phyloP scores from a whole-genome alignment of 192 early-diverging fungal species.

The Coemansia nantahalensis region DNA sequence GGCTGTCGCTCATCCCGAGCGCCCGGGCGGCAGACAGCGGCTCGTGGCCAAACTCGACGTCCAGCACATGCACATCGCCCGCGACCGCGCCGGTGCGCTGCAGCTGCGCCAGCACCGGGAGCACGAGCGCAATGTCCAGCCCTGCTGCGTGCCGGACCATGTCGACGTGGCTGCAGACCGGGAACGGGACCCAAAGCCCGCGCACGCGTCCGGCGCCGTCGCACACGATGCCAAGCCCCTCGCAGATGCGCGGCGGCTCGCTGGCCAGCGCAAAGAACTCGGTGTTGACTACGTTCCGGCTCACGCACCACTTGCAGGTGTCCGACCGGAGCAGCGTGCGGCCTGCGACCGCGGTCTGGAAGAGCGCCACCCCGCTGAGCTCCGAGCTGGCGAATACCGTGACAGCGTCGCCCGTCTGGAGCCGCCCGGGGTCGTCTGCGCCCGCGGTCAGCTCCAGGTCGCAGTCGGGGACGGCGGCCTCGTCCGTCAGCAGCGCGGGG shows the following conservation, averaged over 20 bases:
- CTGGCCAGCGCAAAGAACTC: slow-evolving; percentile 19
- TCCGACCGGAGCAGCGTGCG: slow-evolving; percentile 9
- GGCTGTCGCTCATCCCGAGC: no score
- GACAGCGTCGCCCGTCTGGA: slow-evolving; percentile 13
- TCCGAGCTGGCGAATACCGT: slow-evolving; percentile 4
- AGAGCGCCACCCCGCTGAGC: neutral
- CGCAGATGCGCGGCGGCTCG: neutral
- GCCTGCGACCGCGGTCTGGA: slow-evolving; percentile 8
- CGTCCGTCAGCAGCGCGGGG: slow-evolving; percentile 4
- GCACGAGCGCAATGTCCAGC: slow-evolving; percentile 14
- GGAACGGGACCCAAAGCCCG: slow-evolving; percentile 18
- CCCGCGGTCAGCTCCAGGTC: no score
- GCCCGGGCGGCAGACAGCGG: no score
- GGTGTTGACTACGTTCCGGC: slow-evolving; percentile 20
- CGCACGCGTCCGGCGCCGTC: neutral
- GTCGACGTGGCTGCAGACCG: slow-evolving; percentile 1
- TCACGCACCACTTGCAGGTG: slow-evolving; percentile 10
- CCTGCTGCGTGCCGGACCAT: neutral
- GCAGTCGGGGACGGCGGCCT: slow-evolving; percentile 1
- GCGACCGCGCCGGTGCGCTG: neutral
- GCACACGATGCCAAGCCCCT: slow-evolving; percentile 15
- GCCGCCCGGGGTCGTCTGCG: neutral
- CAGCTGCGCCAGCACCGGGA: slow-evolving; percentile 11
- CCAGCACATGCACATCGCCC: slow-evolving; percentile 15
- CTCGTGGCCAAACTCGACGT: slow-evolving; percentile 18